phyloP scores from a whole-genome alignment of 2,329 filamentous ascomycete species.

The Chalaropsis thielavioides region DNA sequence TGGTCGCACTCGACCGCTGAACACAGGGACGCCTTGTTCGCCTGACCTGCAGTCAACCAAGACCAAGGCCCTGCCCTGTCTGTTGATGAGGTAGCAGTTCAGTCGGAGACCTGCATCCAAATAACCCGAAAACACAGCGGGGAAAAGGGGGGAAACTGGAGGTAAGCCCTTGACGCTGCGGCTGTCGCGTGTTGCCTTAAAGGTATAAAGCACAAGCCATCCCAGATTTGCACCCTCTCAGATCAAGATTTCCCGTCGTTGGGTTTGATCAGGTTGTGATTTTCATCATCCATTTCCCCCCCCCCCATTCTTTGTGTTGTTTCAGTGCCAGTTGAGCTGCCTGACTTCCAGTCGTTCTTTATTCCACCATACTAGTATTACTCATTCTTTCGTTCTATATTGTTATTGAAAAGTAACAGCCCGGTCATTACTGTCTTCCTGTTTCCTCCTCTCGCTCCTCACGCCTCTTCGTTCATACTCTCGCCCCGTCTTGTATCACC shows the following conservation, averaged over 20 bases:
- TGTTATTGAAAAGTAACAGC: not conserved
- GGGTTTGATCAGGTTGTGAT: not conserved
- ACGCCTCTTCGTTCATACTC: not conserved
- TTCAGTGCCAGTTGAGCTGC: not conserved
- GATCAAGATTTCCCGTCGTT: not conserved
- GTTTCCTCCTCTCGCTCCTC: not conserved
- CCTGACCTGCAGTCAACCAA: not conserved
- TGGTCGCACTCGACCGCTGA: not conserved
- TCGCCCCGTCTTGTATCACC: not conserved
- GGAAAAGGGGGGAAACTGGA: not conserved
- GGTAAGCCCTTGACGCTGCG: not conserved
- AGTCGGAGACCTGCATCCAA: not conserved
- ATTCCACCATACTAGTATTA: not conserved
- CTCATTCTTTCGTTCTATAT: not conserved
- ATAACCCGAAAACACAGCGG: not conserved
- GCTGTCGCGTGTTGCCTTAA: not conserved
- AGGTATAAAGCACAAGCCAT: not conserved
- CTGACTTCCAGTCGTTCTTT: constrained; percentile 3
- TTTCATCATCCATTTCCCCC: not conserved
- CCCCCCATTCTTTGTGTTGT: not conserved
- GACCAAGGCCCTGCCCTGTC: not conserved
- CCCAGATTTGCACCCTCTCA: not conserved
- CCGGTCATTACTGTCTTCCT: constrained; percentile 2
- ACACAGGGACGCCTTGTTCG: not conserved
- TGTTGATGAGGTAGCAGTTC: not conserved